A percentile compares a stretch with the other conserved stretches of the same genome.
phyloP scores from a whole-genome alignment of 2,329 filamentous ascomycete species.

The Gaeumannomyces tritici region DNA sequence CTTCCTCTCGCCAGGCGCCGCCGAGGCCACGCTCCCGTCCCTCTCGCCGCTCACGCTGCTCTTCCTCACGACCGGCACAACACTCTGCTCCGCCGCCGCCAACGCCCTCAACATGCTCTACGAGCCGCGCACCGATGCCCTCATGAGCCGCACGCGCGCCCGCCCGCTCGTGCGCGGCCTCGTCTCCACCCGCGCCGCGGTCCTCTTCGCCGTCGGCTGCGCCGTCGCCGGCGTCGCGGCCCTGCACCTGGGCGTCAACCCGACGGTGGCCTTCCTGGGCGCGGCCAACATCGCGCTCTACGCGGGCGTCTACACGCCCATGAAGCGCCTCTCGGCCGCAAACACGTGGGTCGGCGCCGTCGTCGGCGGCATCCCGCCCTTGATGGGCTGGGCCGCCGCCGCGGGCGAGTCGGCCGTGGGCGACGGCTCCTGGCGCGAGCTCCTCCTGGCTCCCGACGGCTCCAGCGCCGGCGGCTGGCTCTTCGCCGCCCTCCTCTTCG shows the following conservation, averaged over 20 bases:
- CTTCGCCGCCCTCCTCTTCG: conserved; percentile 72
- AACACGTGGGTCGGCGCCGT: conserved; percentile 96
- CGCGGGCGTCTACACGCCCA: conserved; percentile 82
- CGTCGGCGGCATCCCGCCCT: conserved; percentile 83
- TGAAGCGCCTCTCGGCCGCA: conserved; percentile 76
- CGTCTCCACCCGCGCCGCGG: conserved; percentile 59
- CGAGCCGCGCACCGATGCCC: conserved; percentile 79
- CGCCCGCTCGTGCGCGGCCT: conserved; percentile 78
- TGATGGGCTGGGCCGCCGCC: conserved; percentile 98
- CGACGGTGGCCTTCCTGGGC: conserved; percentile 80
- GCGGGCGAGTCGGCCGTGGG: conserved; percentile 76
- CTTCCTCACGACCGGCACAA: conserved; percentile 84
- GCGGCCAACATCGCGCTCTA: conserved; percentile 81
- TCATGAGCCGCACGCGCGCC: conserved; percentile 90
- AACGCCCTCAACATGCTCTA: conserved; percentile 98
- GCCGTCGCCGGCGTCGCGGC: conserved; percentile 60
- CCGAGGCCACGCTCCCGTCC: conserved; percentile 61
- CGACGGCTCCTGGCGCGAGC: conserved; percentile 56
- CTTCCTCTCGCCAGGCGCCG: conserved; percentile 58
- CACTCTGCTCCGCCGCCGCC: conserved; percentile 80
- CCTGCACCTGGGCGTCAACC: conserved; percentile 86
- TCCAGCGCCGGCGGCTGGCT: conserved; percentile 76
- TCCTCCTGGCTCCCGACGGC: conserved; percentile 57
- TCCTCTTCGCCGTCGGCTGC: conserved; percentile 68
- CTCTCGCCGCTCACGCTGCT: conserved; percentile 84